phyloP scores from a whole-genome alignment of 2,329 filamentous ascomycete species.

The Decorospora gaudefroyi region DNA sequence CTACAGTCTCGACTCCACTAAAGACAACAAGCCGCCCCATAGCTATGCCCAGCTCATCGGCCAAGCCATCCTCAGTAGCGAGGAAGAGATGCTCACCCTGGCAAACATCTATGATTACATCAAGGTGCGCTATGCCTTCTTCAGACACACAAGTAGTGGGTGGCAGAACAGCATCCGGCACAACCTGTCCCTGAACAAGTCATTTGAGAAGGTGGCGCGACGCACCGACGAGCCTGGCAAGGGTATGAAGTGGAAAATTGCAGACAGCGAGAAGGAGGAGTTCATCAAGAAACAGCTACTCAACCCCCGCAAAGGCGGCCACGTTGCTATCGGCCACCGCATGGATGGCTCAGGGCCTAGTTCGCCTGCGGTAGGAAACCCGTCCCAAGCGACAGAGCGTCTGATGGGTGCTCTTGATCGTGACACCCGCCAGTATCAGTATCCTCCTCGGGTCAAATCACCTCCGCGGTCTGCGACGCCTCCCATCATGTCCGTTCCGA shows the following conservation, averaged over 20 bases:
- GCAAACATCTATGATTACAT: constrained; percentile 95
- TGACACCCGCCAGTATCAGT: constrained; percentile 20
- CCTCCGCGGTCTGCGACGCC: constrained; percentile 54
- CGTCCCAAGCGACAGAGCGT: constrained; percentile 58
- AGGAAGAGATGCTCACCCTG: constrained; percentile 86
- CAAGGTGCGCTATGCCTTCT: constrained; percentile 88
- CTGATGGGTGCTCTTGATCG: constrained; percentile 50
- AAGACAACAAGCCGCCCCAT: constrained; percentile 91
- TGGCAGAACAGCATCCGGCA: constrained; percentile 99
- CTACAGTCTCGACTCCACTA: constrained; percentile 79
- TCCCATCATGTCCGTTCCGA: constrained; percentile 54
- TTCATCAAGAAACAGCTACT: constrained; percentile 72
- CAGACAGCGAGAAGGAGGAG: constrained; percentile 80
- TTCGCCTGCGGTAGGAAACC: constrained; percentile 58
- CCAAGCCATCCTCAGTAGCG: constrained; percentile 86
- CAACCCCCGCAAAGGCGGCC: constrained; percentile 49
- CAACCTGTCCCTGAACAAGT: constrained; percentile 92
- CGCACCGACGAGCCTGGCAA: constrained; percentile 95
- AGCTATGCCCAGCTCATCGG: constrained; percentile 98
- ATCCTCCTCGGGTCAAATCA: constrained; percentile 43
- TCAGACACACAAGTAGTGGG: constrained; percentile 79
- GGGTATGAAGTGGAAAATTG: constrained; percentile 98
- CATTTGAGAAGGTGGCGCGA: constrained; percentile 89
- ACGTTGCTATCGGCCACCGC: constrained; percentile 32
- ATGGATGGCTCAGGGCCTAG: constrained; percentile 69